Evolutionary conservation across 2,329 filamentous ascomycete species (phyloP), one percentile per base, ranked within the genome.

Genomic region (Dactylellina sp.): DNA sequence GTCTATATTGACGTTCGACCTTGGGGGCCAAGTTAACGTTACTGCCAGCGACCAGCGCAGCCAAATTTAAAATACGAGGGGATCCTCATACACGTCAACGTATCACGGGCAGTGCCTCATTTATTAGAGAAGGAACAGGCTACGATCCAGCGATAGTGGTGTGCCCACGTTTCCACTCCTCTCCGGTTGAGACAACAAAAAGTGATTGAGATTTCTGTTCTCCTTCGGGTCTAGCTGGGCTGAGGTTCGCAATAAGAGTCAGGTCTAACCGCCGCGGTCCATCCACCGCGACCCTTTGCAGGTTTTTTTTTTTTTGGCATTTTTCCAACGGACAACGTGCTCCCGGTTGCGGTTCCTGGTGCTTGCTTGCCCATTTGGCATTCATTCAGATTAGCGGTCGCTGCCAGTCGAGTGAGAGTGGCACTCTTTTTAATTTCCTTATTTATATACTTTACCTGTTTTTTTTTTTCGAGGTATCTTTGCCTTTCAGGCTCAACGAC

Each of bases 1-100:
- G 42, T 72, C 61, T 72, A 72, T 72, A 72, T 72, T 59, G 55
- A 65, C 68, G 60, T 72, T 72, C 20, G 60, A 14, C 32, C n/a
- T 55, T n/a, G n/a, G n/a, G n/a, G n/a, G n/a, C n/a, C n/a, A n/a
- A n/a, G n/a, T n/a, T n/a, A n/a, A n/a, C n/a, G n/a, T n/a, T n/a
- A n/a, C n/a, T n/a, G n/a, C n/a, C n/a, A n/a, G n/a, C n/a, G n/a
- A n/a, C n/a, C n/a, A n/a, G n/a, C n/a, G n/a, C n/a, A 70, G 64
- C 53, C 37, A 47, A 16, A 42, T 25, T 16, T 42, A 24, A 22
- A 57, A 40, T 28, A 50, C n/a, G 35, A 44, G 16, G 32, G 24
- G n/a, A 32, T 42, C 14, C 14, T 60, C 28, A n/a, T 57, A 37
- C 40, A 56, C 61, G 56, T 52, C 57, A 40, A 47, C 28, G 55